A percentile compares a stretch with the other conserved stretches of the same genome.
These are phyloP conservation scores for Auxenochlorella protothecoides DNA, from an alignment of 139 green algal species.

Conservation along the genomic window DNA sequence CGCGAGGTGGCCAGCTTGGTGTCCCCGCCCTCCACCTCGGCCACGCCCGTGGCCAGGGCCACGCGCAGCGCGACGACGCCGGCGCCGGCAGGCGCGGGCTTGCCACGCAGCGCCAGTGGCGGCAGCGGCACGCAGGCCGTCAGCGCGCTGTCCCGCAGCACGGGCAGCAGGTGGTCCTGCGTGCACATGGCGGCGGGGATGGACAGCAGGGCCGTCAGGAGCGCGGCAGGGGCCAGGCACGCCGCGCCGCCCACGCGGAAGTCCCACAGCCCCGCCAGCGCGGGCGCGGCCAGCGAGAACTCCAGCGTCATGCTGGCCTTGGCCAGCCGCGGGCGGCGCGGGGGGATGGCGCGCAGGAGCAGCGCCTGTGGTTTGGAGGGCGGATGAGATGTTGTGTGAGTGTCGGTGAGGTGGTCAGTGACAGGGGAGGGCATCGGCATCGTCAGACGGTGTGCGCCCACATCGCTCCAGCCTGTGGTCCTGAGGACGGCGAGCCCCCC, in stretches of 20 bases:
- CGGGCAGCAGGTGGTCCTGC: constrained; percentile 1
- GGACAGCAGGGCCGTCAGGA: constrained; percentile 4
- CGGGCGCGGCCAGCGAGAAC: not conserved
- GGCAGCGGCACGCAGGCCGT: constrained; percentile 25
- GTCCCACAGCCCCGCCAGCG: constrained; percentile 36
- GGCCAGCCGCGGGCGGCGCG: no score
- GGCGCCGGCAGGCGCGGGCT: not conserved
- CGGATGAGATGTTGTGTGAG: not conserved
- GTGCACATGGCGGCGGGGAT: not conserved
- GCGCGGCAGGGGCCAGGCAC: constrained; percentile 3
- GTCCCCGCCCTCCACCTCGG: not conserved
- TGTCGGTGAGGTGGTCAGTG: no score
- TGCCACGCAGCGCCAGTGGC: no score
- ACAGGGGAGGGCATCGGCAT: no score
- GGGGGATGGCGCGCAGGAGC: constrained; percentile 6
- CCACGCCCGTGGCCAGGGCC: constrained; percentile 1
- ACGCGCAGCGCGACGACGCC: constrained; percentile 3
- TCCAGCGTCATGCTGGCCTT: not conserved
- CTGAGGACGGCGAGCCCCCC: no score
- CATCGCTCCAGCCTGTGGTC: no score
- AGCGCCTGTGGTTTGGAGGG: not conserved
- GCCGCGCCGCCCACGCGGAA: constrained; percentile 8
- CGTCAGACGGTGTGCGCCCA: no score
- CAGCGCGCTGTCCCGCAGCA: constrained; percentile 26
- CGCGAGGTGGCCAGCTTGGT: no score